phyloP scores from a whole-genome alignment of 2,329 filamentous ascomycete species.

The Didymella keratinophila region DNA sequence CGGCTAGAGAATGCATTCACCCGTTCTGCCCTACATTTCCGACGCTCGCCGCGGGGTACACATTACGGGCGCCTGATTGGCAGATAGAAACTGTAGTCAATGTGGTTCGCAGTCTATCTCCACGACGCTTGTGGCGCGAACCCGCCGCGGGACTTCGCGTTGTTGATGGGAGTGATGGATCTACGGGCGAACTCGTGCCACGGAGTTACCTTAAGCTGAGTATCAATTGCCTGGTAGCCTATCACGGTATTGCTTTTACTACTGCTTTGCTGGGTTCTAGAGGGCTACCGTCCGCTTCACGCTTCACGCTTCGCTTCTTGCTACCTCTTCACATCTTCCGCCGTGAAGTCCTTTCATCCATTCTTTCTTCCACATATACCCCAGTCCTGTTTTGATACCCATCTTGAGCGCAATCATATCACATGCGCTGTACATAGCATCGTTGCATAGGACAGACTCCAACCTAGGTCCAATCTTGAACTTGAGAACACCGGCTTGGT shows the following conservation, averaged over 20 bases:
- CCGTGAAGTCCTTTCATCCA: background rate
- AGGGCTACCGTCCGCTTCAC: background rate
- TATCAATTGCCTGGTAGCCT: conserved; percentile 6
- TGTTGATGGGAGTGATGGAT: conserved; percentile 8
- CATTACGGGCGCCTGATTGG: background rate
- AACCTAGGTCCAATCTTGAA: background rate
- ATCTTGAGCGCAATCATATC: background rate
- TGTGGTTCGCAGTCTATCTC: conserved; percentile 6
- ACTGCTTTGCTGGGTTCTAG: background rate
- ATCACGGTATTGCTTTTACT: conserved; percentile 18
- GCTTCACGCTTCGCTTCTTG: background rate
- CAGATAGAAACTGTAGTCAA: conserved; percentile 5
- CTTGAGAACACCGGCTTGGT: conserved; percentile 4
- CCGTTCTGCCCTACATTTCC: conserved; percentile 26
- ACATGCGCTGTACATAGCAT: background rate
- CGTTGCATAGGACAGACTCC: background rate
- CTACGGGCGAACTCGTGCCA: conserved; percentile 22
- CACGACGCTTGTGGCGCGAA: conserved; percentile 3
- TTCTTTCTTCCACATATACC: background rate
- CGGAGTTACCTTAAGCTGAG: conserved; percentile 24
- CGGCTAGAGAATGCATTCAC: conserved; percentile 4
- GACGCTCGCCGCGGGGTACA: conserved; percentile 27
- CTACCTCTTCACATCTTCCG: background rate
- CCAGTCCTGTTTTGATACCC: background rate
- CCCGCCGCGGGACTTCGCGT: conserved; percentile 9